These are phyloP conservation scores for Camellia oleifera DNA, from an alignment of 179 eudicot species.

Conservation along the genomic window DNA sequence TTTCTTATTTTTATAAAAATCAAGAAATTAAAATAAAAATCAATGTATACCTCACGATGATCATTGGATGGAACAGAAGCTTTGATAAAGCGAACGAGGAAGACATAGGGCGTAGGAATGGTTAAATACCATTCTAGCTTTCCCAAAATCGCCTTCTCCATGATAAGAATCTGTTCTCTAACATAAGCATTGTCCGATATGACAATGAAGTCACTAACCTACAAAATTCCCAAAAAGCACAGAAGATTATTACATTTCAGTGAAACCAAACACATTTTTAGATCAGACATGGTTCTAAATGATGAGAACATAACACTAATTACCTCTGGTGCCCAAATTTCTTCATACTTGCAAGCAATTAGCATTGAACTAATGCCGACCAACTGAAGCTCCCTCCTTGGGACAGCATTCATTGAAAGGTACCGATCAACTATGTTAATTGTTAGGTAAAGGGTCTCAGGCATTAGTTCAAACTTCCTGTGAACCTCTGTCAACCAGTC, in stretches of 20 bases:
- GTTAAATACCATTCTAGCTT: slow-evolving; percentile 80
- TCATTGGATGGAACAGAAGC: slow-evolving; percentile 55
- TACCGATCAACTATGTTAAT: slow-evolving; percentile 68
- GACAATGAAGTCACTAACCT: slow-evolving; percentile 73
- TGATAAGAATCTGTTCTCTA: slow-evolving; percentile 56
- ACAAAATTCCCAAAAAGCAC: slow-evolving; percentile 2
- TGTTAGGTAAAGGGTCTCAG: slow-evolving; percentile 79
- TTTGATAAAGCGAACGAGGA: slow-evolving; percentile 72
- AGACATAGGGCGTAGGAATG: slow-evolving; percentile 83
- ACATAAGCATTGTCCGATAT: slow-evolving; percentile 70
- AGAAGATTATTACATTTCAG: no score
- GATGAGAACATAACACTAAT: neutral
- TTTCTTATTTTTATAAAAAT: neutral
- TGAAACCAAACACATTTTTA: no score
- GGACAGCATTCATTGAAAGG: slow-evolving; percentile 47
- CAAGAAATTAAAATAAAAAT: neutral
- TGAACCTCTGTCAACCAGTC: slow-evolving; percentile 89
- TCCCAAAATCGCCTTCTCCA: slow-evolving; percentile 78
- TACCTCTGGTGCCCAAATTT: slow-evolving; percentile 94
- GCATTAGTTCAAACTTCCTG: slow-evolving; percentile 66
- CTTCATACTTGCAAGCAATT: slow-evolving; percentile 88
- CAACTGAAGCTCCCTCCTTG: slow-evolving; percentile 70
- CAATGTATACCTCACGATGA: slow-evolving; percentile 43
- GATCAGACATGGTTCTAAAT: no score
- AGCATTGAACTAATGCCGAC: slow-evolving; percentile 81